These are phyloP conservation scores for Claviceps sp. DNA, from an alignment of 2,329 filamentous ascomycete species.

Conservation along the genomic window DNA sequence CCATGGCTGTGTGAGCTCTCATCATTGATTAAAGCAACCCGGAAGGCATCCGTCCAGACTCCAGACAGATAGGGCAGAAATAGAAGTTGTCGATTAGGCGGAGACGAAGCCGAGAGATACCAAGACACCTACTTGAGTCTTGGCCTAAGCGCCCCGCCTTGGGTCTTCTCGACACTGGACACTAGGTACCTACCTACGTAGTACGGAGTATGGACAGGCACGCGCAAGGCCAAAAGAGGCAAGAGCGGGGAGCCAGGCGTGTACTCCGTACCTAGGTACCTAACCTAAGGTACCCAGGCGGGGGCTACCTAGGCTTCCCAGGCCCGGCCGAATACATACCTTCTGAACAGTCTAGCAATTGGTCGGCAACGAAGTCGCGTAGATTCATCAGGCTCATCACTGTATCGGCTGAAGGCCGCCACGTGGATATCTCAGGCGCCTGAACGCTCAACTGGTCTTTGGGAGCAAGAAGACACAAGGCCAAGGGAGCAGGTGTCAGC, in stretches of 20 bases:
- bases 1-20: neutral
- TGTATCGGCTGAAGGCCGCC: neutral
- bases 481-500: neutral
- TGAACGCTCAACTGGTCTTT: too few species aligned
- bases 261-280: too few species aligned
- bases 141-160: neutral
- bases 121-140: neutral
- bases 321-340: too few species aligned
- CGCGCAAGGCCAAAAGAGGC: neutral
- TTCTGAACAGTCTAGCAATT: neutral
- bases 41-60: neutral
- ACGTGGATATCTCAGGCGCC: slow-evolving; percentile 2
- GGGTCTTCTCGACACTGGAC: neutral
- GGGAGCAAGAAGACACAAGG: neutral
- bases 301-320: too few species aligned
- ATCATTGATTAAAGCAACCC: neutral
- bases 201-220: neutral
- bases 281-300: too few species aligned
- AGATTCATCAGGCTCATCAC: neutral
- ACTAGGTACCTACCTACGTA: too few species aligned
- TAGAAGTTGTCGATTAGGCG: neutral
- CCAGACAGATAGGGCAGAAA: neutral
- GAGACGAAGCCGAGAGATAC: neutral
- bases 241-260: neutral
- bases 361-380: neutral